These are phyloP conservation scores for Gynochthodes officinalis DNA, from an alignment of 257 asterid genomes.

Conservation along the genomic window DNA sequence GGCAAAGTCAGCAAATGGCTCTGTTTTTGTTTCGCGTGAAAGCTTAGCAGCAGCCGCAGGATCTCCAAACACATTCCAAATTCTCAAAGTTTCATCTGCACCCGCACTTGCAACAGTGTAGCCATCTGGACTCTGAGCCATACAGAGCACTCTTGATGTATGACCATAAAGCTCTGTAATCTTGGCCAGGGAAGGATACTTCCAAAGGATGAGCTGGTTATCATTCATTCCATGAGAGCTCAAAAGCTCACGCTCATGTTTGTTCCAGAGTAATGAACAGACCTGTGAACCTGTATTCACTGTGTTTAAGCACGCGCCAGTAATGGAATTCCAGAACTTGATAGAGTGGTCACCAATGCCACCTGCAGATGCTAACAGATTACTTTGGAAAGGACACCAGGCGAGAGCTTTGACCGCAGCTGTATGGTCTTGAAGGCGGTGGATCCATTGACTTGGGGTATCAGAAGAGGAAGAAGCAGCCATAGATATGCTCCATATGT, in stretches of 20 bases:
- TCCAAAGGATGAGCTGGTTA: conserved; percentile 50
- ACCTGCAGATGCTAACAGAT: conserved; percentile 52
- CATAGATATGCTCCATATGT: conserved; percentile 29
- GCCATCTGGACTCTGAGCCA: conserved; percentile 47
- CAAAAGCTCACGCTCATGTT: conserved; percentile 37
- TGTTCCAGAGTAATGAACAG: conserved; percentile 42
- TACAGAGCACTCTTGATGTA: conserved; percentile 2
- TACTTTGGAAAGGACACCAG: conserved; percentile 55
- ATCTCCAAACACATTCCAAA: conserved; percentile 39
- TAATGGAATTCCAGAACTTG: conserved; percentile 42
- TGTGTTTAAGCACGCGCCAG: conserved; percentile 42
- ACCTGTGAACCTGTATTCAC: conserved; percentile 43
- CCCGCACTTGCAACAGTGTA: conserved; percentile 33
- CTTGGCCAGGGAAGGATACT: conserved; percentile 51
- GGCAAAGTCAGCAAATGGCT: conserved; percentile 35
- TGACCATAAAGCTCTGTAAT: conserved; percentile 46
- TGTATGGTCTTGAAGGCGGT: conserved; percentile 34
- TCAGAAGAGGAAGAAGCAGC: conserved; percentile 29
- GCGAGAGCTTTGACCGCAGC: conserved; percentile 50
- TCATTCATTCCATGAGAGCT: conserved; percentile 41
- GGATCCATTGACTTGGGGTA: conserved; percentile 25
- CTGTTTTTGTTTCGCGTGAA: conserved; percentile 16
- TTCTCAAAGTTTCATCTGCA: conserved; percentile 41
- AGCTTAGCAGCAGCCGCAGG: conserved; percentile 18
- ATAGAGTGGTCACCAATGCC: conserved; percentile 39